Percentiles rank a stretch among this genome's conserved stretches.
phyloP scores from a whole-genome alignment of 345 rosid species.

The Eutrema yunnanense region DNA sequence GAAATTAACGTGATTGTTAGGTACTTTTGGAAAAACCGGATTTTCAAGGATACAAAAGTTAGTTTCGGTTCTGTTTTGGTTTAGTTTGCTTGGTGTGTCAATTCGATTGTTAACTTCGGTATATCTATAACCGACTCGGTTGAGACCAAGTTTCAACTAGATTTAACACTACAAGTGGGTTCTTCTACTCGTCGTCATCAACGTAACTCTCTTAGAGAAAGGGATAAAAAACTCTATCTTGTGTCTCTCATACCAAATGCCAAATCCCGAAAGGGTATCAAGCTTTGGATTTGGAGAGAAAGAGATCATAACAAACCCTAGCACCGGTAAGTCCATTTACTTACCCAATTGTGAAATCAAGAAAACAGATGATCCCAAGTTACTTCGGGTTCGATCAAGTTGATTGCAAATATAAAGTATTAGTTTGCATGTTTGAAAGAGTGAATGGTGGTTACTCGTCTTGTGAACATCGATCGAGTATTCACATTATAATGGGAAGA shows the following conservation, averaged over 20 bases:
- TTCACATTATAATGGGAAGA: background rate
- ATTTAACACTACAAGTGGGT: background rate
- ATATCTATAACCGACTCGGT: too few species aligned
- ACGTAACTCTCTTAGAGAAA: background rate
- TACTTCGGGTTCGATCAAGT: background rate
- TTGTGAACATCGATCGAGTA: background rate
- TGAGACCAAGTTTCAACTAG: too few species aligned
- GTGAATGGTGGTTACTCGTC: fast-evolving
- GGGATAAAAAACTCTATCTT: too few species aligned
- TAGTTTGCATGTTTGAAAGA: background rate
- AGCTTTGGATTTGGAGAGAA: background rate
- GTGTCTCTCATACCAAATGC: too few species aligned
- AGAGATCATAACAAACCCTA: background rate
- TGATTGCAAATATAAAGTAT: background rate
- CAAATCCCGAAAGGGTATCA: too few species aligned
- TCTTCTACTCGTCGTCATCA: background rate
- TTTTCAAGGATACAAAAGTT: background rate
- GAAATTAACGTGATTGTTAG: background rate
- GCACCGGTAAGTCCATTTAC: background rate
- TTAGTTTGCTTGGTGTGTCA: too few species aligned
- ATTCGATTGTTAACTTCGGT: too few species aligned
- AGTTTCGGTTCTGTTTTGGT: too few species aligned
- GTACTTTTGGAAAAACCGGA: background rate
- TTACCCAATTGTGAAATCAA: background rate
- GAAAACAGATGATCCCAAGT: background rate